Conservation (phyloP, 805 yeast genomes). For the Teunomyces barrocoloradensis region DNA sequence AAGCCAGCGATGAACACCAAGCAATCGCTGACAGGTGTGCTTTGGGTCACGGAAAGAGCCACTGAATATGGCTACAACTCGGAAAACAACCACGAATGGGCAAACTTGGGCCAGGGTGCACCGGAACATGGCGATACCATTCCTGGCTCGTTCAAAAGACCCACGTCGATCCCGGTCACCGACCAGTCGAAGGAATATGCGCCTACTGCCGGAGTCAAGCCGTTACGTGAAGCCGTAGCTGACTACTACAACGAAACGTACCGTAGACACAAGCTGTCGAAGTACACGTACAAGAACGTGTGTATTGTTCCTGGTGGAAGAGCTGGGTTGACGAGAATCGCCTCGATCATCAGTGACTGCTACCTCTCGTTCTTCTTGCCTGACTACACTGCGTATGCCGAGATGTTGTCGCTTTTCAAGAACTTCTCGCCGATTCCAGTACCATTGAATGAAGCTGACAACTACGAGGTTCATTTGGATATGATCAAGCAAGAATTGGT, state of each 20-base stretch:
- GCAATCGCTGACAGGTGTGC: slow-evolving; percentile 61
- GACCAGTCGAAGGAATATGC: slow-evolving; percentile 54
- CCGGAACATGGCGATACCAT: slow-evolving; percentile 61
- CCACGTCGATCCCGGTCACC: slow-evolving; percentile 45
- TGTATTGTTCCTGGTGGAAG: slow-evolving; percentile 66
- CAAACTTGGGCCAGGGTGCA: slow-evolving; percentile 63
- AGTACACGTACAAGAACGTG: slow-evolving; percentile 59
- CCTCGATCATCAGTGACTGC: slow-evolving; percentile 58
- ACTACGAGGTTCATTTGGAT: slow-evolving; percentile 54
- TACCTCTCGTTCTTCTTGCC: slow-evolving; percentile 60
- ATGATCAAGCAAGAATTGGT: slow-evolving; percentile 50
- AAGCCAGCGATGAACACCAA: slow-evolving; percentile 59
- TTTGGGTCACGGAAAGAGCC: slow-evolving; percentile 65
- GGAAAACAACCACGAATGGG: slow-evolving; percentile 45
- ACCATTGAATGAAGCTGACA: slow-evolving; percentile 55
- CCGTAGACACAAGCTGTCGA: slow-evolving; percentile 46
- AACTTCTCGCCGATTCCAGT: slow-evolving; percentile 64
- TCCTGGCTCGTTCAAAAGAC: slow-evolving; percentile 57
- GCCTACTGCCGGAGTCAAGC: slow-evolving; percentile 57
- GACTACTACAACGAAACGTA: slow-evolving; percentile 53
- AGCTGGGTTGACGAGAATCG: slow-evolving; percentile 61
- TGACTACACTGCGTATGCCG: slow-evolving; percentile 65
- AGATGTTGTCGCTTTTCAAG: slow-evolving; percentile 60
- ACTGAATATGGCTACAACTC: slow-evolving; percentile 51
- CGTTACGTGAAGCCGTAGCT: slow-evolving; percentile 57